Evolutionary conservation across 1,139 yeast species (phyloP), one percentile per base, ranked within the genome.

Genomic region (Kurtzmaniella quercitrusa): DNA sequence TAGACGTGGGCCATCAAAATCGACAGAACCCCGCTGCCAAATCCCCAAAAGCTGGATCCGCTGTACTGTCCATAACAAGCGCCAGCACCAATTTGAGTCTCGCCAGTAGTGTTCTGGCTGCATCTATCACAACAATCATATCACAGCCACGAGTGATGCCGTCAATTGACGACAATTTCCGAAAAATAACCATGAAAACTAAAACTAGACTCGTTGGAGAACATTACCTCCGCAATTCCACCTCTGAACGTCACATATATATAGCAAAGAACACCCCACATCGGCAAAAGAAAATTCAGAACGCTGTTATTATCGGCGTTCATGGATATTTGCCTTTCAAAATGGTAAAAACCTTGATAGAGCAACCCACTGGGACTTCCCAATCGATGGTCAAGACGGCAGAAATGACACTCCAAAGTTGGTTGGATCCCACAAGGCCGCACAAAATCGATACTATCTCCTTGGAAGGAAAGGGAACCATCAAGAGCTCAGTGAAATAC

Each of bases 281-380:
- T 36, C 60, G 60, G 41, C 44, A 44, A n/a, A 43, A 44, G 5
- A 44, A 44, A 9, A 51, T 58, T 15, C 68, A 68, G 42, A 66
- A 59, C 39, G 73, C 69, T 2, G 68, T 76, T 2, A 62, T 77
- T 1, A 61, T 79, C 27, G 73, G 77, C 1, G 64, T 77, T 3
- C 84, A 79, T 57, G 75, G 77, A 12, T 79, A 76, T 54, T 62
- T 75, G 33, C 83, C 84, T 1, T 68, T 70, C 24, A 79, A 77
- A 48, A 62, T 78, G 57, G 79, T 75, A 12, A 63, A 66, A 51
- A 54, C 71, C 46, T 55, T 74, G 37, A 64, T 77, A 19, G 81
- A 79, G 0, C 76, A 71, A 42, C 53, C 69, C 9, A 75, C 81
- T 0, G 81, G 80, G 0, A 68, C 60, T 36, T 65, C 82, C 1